Evolutionary conservation across 331 rosid genomes (phyloP).

Genomic region (Acacia pycnantha): DNA sequence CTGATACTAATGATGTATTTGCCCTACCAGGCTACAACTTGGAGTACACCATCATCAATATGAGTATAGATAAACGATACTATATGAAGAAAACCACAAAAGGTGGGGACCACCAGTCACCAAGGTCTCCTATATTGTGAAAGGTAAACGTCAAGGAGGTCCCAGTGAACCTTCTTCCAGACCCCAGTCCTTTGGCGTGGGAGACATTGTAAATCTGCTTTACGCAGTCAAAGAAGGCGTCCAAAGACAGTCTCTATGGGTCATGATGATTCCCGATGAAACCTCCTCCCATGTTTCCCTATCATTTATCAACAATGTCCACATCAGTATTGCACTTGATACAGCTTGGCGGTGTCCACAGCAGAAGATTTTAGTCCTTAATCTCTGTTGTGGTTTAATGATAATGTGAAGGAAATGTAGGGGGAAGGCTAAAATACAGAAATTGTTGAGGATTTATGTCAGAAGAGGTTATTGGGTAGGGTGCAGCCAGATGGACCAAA

Average conservation of each 20-base stretch:
- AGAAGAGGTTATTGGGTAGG: not conserved
- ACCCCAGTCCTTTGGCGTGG: slow-evolving; percentile 16
- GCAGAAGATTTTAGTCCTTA: not conserved
- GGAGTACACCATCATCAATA: not conserved
- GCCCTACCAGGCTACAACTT: not conserved
- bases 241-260: slow-evolving; percentile 6
- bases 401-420: slow-evolving; percentile 3
- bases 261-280: not conserved
- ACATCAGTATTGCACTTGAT: not conserved
- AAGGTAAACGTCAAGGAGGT: not conserved
- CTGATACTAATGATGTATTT: not conserved
- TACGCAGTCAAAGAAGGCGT: not conserved
- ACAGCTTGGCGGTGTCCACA: not conserved
- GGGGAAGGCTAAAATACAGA: not conserved
- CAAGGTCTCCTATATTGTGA: not conserved
- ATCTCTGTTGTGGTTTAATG: not conserved
- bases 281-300: not conserved
- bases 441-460: not conserved
- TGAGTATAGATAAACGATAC: not conserved
- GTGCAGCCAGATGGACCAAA: not conserved
- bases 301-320: not conserved
- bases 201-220: slow-evolving; percentile 16
- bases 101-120: not conserved
- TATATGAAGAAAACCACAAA: not conserved
- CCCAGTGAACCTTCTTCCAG: not conserved